Conservation (phyloP, 352 stramenopile genomes). For the Phytophthora rubi region DNA sequence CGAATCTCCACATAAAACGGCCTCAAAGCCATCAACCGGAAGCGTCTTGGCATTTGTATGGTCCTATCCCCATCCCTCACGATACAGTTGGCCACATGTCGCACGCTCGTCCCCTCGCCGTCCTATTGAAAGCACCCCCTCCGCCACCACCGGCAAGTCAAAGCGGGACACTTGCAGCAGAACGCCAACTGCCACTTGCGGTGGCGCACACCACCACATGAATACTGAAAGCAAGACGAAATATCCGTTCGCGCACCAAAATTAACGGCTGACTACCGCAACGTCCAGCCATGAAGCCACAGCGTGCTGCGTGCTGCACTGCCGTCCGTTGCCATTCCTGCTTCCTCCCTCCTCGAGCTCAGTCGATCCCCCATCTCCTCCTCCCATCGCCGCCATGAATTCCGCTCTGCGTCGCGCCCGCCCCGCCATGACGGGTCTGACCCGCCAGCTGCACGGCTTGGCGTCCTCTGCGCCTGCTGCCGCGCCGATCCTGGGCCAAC, state of each 20-base stretch:
- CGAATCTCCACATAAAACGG: not conserved
- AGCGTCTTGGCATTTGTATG: constrained; percentile 12
- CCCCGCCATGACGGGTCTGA: constrained; percentile 7
- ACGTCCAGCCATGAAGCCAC: too few relatives aligned
- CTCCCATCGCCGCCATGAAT: constrained; percentile 15
- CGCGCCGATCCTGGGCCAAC: constrained; percentile 12
- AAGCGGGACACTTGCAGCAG: constrained; percentile 14
- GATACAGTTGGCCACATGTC: constrained; percentile 13
- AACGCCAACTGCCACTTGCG: constrained; percentile 10
- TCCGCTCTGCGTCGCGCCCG: constrained; percentile 22
- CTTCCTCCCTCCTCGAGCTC: constrained; percentile 15
- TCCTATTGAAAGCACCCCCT: constrained; percentile 11
- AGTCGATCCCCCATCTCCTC: not conserved
- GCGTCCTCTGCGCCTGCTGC: constrained; percentile 9
- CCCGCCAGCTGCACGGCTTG: constrained; percentile 16
- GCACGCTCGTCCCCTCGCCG: not conserved
- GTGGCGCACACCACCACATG: not conserved
- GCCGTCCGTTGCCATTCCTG: constrained; percentile 23
- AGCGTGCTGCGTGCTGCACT: not conserved
- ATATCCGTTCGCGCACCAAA: constrained; percentile 31
- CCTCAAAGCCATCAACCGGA: not conserved
- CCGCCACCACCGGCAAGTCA: not conserved
- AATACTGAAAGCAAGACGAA: constrained; percentile 29
- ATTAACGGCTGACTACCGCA: constrained; percentile 12
- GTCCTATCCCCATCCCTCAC: not conserved